phyloP scores from a whole-genome alignment of 1,139 yeast species.

The Zygoascus hellenicus region DNA sequence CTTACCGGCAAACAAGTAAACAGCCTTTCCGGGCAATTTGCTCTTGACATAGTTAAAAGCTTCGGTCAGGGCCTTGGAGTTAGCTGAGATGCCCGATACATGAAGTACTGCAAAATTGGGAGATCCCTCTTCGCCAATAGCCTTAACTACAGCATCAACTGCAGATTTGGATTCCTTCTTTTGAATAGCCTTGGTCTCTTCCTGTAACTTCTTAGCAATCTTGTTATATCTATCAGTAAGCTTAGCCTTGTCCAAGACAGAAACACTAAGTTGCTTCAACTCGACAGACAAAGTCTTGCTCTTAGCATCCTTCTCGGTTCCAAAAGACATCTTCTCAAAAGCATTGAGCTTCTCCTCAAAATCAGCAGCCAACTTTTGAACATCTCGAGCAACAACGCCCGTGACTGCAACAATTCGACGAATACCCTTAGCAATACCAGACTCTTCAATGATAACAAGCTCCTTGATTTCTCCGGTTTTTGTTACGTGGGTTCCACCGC shows the following conservation, averaged over 20 bases:
- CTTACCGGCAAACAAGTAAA: slow-evolving; percentile 77
- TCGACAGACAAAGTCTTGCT: slow-evolving; percentile 80
- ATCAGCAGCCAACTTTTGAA: slow-evolving; percentile 74
- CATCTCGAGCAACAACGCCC: slow-evolving; percentile 84
- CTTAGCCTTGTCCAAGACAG: slow-evolving; percentile 73
- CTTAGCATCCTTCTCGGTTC: slow-evolving; percentile 65
- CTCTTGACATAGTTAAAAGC: slow-evolving; percentile 82
- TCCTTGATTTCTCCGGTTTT: slow-evolving; percentile 92
- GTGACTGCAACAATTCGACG: slow-evolving; percentile 97
- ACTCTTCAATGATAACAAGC: slow-evolving; percentile 83
- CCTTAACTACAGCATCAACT: slow-evolving; percentile 67
- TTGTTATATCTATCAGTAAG: slow-evolving; percentile 68
- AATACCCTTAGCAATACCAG: slow-evolving; percentile 97
- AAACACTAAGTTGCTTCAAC: slow-evolving; percentile 73
- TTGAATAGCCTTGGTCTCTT: slow-evolving; percentile 78
- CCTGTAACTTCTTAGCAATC: slow-evolving; percentile 82
- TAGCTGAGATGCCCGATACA: slow-evolving; percentile 60
- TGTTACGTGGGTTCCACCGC: slow-evolving; percentile 98
- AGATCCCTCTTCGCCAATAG: slow-evolving; percentile 49
- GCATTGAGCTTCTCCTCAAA: slow-evolving; percentile 56
- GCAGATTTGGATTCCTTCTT: slow-evolving; percentile 83
- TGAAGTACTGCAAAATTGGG: slow-evolving; percentile 57
- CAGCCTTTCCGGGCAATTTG: slow-evolving; percentile 65
- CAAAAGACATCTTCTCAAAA: slow-evolving; percentile 50
- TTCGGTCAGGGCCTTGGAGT: slow-evolving; percentile 91